Evolutionary conservation across 1,139 yeast genomes (phyloP), one percentile per base, ranked within the genome.

Genomic region (Debaryomyces nepalensis): DNA sequence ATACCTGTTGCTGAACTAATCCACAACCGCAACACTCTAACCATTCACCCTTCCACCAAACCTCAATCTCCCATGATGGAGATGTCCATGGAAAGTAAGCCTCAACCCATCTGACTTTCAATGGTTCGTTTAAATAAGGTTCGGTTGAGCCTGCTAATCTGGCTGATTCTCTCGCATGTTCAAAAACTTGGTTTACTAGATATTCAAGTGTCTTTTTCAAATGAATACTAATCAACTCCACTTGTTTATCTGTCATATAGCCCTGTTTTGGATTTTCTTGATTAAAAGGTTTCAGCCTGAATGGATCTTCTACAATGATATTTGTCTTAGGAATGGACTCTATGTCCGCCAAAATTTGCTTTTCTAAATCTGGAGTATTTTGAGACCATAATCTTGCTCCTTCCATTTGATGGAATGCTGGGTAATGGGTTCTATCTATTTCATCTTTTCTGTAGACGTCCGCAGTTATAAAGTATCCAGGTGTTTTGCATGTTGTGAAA

Each of bases 11-110:
- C 54, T 81, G 82, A 3, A 90, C 96, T 37, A 93, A 76, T 19
- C 99, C 99, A 64, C 96, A 88, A 1, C 99, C 99, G 59, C 97
- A 89, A 63, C 96, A 84, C 67, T 93, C 99, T 32, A 93, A 73
- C 99, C 99, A 95, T 53, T 91, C 96, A 32, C 95, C 96, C 61
- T 91, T 88, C 98, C 98, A 95, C 95, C 96, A 91, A 4, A 93
- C 96, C 64, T 93, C 99, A 52, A 95, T 89, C 58, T 93, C 98
- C 93, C 96, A 93, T 24, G 97, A 88, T 5, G 99, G 99, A 1
- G 96, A 82, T 2, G 99, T 93, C 97, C 98, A 93, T 4, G 99
- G 99, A 70, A 93, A 93, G 57, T 84, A 89, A 0, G 95, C 96
- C 59, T 88, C 96, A 23, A 90, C 87, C 99, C 99, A 93, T 51